Conservation (phyloP, 2,329 filamentous ascomycete species). For the Penicillium sp. region DNA sequence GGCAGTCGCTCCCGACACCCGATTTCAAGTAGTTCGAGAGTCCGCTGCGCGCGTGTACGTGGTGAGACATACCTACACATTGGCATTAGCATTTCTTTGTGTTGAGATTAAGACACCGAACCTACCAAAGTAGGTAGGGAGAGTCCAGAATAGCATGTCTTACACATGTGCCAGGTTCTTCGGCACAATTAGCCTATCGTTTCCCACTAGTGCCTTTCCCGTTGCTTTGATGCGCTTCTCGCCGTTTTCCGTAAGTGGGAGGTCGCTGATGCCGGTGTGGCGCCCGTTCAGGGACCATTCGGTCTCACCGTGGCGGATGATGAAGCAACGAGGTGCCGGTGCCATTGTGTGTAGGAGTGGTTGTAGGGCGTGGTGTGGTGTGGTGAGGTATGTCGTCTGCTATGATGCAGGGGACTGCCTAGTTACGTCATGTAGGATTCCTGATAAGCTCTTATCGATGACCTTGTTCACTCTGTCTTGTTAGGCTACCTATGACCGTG, state of each 20-base stretch:
- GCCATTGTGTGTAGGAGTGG: slow-evolving; percentile 38
- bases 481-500: neutral
- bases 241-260: slow-evolving; percentile 75
- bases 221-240: slow-evolving; percentile 71
- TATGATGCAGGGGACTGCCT: neutral
- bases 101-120: neutral
- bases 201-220: slow-evolving; percentile 74
- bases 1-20: slow-evolving; percentile 65
- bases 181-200: slow-evolving; percentile 78
- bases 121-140: neutral
- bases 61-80: slow-evolving; percentile 70
- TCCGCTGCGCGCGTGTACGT: slow-evolving; percentile 74
- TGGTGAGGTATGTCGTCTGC: neutral
- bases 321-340: slow-evolving; percentile 71
- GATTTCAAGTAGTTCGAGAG: slow-evolving; percentile 80
- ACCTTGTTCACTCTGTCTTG: no score
- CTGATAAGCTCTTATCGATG: neutral
- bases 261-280: slow-evolving; percentile 81
- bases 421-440: neutral
- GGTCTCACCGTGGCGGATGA: slow-evolving; percentile 86
- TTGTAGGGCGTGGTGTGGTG: neutral
- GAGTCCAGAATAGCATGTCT: slow-evolving; percentile 24
- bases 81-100: neutral
- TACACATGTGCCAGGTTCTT: slow-evolving; percentile 77
- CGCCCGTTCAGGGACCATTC: slow-evolving; percentile 86